Percentiles rank a stretch among this genome's conserved stretches.
Evolutionary conservation across 441 rosid species (phyloP).

Genomic region (Croton laevigatus): DNA sequence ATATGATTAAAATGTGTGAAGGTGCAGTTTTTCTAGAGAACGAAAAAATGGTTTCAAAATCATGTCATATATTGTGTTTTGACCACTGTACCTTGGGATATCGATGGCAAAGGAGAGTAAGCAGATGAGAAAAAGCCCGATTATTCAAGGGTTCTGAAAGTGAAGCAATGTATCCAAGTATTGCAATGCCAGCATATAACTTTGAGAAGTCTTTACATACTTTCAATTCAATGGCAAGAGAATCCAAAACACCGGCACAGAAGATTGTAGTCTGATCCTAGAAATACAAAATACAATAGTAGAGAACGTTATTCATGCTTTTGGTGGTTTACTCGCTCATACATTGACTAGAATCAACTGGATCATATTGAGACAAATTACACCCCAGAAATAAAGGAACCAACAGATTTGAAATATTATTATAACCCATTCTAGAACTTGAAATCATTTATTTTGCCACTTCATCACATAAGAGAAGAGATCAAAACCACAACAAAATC

Average conservation of each 20-base stretch:
- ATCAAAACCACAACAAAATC: not conserved
- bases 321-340: not conserved
- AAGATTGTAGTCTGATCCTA: slow-evolving; percentile 57
- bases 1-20: not conserved
- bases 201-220: slow-evolving; percentile 73
- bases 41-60: not conserved
- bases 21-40: not conserved
- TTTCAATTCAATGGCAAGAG: slow-evolving; percentile 64
- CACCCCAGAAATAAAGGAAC: not conserved
- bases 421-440: too few species aligned
- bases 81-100: slow-evolving; percentile 65
- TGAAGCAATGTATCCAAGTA: slow-evolving; percentile 75
- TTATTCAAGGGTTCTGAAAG: slow-evolving; percentile 47
- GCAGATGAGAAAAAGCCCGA: slow-evolving; percentile 64
- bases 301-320: not conserved
- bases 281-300: slow-evolving; percentile 11
- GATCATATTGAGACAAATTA: too few species aligned
- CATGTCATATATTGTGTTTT: not conserved
- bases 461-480: not conserved
- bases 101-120: slow-evolving; percentile 67
- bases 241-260: slow-evolving; percentile 62
- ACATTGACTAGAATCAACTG: not conserved
- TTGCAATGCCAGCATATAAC: slow-evolving; percentile 64
- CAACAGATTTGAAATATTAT: too few species aligned
- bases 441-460: too few species aligned